These are phyloP conservation scores for Chlorociboria aeruginascens DNA, from an alignment of 495 filamentous ascomycete species.

Conservation along the genomic window DNA sequence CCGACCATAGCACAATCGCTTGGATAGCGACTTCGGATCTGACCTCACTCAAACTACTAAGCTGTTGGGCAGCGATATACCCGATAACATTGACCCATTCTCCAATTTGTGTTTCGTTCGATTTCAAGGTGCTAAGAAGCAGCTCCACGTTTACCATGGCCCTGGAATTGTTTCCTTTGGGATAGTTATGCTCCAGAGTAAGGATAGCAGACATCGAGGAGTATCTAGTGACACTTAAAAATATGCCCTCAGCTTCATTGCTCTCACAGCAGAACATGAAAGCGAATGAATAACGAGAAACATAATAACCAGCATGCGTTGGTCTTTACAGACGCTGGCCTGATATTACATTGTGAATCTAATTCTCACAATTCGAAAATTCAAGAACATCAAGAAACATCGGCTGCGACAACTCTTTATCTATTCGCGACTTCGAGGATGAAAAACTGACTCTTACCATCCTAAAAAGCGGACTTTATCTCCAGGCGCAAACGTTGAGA, in stretches of 20 bases:
- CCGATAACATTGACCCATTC: slow-evolving; percentile 88
- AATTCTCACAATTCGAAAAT: too few relatives aligned
- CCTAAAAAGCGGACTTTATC: slow-evolving; percentile 84
- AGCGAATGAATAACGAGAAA: neutral
- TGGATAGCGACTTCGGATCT: slow-evolving; percentile 31
- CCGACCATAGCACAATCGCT: slow-evolving; percentile 54
- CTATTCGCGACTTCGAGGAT: too few relatives aligned
- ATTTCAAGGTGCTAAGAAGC: slow-evolving; percentile 49
- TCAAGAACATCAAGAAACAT: too few relatives aligned
- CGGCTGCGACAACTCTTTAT: too few relatives aligned
- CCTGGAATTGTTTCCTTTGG: slow-evolving; percentile 27
- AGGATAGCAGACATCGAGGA: slow-evolving; percentile 44
- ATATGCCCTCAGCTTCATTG: neutral
- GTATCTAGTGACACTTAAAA: slow-evolving; percentile 63
- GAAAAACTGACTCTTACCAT: slow-evolving; percentile 48
- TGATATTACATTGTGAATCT: too few relatives aligned
- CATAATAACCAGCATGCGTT: neutral
- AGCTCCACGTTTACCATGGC: slow-evolving; percentile 60
- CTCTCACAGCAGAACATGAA: neutral
- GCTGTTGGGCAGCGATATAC: slow-evolving; percentile 40
- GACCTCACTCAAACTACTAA: neutral
- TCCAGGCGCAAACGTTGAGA: slow-evolving; percentile 27
- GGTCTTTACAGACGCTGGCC: too few relatives aligned
- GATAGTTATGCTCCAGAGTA: slow-evolving; percentile 54
- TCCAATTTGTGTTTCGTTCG: slow-evolving; percentile 58